Base-by-base conservation (phyloP, 257 asterid species). In the Henckelia pumila region DNA sequence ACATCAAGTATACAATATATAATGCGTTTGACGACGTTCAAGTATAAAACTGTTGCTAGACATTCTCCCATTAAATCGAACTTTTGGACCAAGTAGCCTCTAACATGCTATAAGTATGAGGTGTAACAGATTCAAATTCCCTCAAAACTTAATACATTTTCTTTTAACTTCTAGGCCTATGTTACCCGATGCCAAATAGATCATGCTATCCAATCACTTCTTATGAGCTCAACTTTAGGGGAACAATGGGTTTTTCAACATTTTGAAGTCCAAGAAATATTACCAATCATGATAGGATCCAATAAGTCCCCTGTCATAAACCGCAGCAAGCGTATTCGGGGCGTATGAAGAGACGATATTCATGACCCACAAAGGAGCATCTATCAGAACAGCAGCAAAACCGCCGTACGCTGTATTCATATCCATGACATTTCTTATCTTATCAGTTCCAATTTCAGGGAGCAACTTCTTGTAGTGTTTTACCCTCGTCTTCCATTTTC, bases 281-380 rank as follows among this genome's bases (percentile, higher is more conserved):
- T 76, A 82, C 87, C 87, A 82, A 61, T 82, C 87, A 40, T 82
- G 87, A 56, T 73, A 79, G 29, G 77, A 72, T 63, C 87, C 87
- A 0, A 82, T 71, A 59, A 82, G 87, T 73, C 87, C 87, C 65
- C 87, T 75, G 49, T 82, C 87, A 6, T 68, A 82, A 14, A 79
- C 82, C 33, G 70, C 84, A 1, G 80, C 67, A 3, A 82, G 80
- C 0, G 87, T 76, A 66, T 82, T 82, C 1, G 77, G 21, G 6
- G 84, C 61, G 55, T 82, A 79, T 0, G 87, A 79, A 29, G 87
- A 79, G 70, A 82, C 84, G 1, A 77, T 78, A 37, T 82, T 82
- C 87, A 82, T 82, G 21, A 82, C 84, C 87, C 87, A 82, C 3
- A 82, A 29, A 0, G 87, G 84, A 71, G 56, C 25, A 62, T 76